Conservation (phyloP, 2,329 filamentous ascomycete species). For the Aspergillus luchuensis region DNA sequence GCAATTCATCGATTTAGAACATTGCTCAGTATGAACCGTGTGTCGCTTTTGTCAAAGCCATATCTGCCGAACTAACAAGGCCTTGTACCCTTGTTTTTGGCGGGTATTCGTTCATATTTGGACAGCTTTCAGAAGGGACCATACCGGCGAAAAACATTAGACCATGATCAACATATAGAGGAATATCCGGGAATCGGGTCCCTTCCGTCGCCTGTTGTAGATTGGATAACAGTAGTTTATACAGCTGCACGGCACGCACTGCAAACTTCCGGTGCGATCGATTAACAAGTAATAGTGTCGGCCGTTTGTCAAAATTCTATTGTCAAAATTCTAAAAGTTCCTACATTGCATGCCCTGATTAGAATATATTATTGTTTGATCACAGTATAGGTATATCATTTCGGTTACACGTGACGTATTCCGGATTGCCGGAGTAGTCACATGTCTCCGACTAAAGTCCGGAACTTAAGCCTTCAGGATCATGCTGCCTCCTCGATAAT, state of each 20-base stretch:
- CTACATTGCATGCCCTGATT: background rate
- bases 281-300: background rate
- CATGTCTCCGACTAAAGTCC: constrained; percentile 1
- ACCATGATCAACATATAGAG: background rate
- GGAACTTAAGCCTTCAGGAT: background rate
- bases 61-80: background rate
- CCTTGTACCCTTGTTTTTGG: background rate
- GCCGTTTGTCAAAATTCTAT: too few relatives aligned
- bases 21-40: background rate
- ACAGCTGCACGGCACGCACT: background rate
- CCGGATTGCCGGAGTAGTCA: background rate
- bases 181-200: background rate
- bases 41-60: background rate
- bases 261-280: background rate
- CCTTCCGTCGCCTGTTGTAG: background rate
- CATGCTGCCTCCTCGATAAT: constrained; percentile 28
- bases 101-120: background rate
- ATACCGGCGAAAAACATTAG: background rate
- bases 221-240: background rate
- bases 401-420: background rate
- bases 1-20: constrained; percentile 17
- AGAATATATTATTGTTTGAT: too few relatives aligned
- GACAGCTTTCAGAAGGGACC: background rate
- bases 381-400: too few relatives aligned
- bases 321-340: too few relatives aligned